These are phyloP conservation scores for Sclerotinia minor DNA, from an alignment of 2,329 filamentous ascomycete species.

Conservation along the genomic window DNA sequence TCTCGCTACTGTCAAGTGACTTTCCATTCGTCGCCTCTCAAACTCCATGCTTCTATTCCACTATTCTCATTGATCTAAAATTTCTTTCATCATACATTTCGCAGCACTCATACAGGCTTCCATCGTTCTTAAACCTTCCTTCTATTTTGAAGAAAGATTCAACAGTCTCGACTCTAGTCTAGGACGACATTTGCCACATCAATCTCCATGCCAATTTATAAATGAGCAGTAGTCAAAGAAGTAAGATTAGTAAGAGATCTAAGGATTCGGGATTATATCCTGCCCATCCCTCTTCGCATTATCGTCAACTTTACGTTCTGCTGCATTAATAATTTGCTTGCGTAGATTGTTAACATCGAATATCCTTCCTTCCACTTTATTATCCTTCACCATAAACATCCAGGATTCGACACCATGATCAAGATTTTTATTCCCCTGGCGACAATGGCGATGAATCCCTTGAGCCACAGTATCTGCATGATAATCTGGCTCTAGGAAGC, in stretches of 20 bases:
- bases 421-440: slow-evolving; percentile 15
- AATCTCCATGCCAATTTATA: background rate
- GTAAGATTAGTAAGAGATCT: background rate
- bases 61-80: background rate
- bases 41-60: background rate
- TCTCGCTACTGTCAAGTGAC: background rate
- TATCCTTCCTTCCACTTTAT: slow-evolving; percentile 1
- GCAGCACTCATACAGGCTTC: background rate
- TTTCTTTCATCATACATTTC: background rate
- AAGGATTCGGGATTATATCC: background rate
- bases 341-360: slow-evolving; percentile 3
- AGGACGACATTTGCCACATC: background rate
- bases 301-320: slow-evolving; percentile 1
- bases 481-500: background rate
- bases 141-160: background rate
- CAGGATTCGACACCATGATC: slow-evolving; percentile 12
- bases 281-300: background rate
- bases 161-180: background rate
- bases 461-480: slow-evolving; percentile 14
- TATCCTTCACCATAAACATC: slow-evolving; percentile 4
- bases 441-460: slow-evolving; percentile 11
- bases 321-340: slow-evolving; percentile 3
- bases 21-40: background rate
- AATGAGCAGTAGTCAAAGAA: background rate
- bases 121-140: background rate